phyloP scores from a whole-genome alignment of 345 rosid genomes.

The Erysimum cheiranthoides region DNA sequence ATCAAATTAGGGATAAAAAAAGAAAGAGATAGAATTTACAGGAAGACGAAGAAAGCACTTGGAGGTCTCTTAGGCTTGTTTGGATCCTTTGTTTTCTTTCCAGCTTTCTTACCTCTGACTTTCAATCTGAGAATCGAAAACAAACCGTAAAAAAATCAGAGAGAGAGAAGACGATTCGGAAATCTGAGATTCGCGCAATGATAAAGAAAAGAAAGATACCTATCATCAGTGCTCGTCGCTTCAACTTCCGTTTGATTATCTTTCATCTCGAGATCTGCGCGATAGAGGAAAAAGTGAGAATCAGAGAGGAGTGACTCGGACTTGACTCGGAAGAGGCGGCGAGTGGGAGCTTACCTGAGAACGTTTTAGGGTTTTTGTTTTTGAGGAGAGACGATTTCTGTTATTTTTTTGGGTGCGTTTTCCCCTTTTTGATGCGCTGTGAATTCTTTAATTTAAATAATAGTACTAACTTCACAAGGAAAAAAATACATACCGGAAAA shows the following conservation, averaged over 20 bases:
- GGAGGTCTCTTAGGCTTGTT: constrained; percentile 85
- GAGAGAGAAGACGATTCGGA: background rate
- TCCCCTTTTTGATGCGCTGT: background rate
- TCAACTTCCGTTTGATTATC: constrained; percentile 59
- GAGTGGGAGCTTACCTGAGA: background rate
- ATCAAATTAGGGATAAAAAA: background rate
- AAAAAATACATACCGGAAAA: too few species aligned
- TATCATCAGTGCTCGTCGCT: constrained; percentile 45
- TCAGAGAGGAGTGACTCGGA: constrained; percentile 27
- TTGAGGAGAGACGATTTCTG: constrained; percentile 29
- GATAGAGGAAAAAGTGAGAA: constrained; percentile 20
- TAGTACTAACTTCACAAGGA: too few species aligned
- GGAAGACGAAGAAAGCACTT: constrained; percentile 80
- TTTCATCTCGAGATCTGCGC: constrained; percentile 66
- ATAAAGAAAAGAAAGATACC: constrained; percentile 42
- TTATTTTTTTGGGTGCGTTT: background rate
- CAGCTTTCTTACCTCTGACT: constrained; percentile 48
- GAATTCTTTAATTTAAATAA: constrained; percentile 18
- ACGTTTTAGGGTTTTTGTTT: constrained; percentile 48
- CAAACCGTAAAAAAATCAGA: background rate
- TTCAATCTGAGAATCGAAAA: constrained; percentile 56
- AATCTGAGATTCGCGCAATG: constrained; percentile 16
- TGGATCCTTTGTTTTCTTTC: constrained; percentile 72
- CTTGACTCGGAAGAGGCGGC: constrained; percentile 35
- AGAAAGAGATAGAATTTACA: constrained; percentile 45